Evolutionary conservation across 1,284 basidiomycete genomes (phyloP).

Genomic region (Gymnopus androsaceus): DNA sequence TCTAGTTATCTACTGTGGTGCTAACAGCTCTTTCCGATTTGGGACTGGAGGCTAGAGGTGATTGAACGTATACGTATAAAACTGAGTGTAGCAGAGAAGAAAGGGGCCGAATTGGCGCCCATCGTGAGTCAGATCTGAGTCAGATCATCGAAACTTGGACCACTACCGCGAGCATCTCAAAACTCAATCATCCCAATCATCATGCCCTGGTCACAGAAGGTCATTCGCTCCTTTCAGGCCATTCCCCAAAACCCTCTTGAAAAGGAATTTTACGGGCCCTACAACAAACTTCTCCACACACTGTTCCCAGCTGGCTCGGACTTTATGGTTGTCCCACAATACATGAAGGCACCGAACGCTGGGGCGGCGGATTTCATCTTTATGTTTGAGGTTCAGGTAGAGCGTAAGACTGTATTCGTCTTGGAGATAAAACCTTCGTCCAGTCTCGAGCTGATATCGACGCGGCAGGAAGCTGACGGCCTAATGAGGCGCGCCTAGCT

Average conservation of each 20-base stretch:
- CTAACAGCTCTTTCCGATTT: no score
- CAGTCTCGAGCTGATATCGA: slow-evolving; percentile 15
- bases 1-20: no score
- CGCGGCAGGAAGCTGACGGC: slow-evolving; percentile 22
- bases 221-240: neutral
- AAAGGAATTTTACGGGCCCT: neutral
- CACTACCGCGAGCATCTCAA: no score
- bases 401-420: slow-evolving; percentile 24
- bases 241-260: neutral
- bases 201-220: neutral
- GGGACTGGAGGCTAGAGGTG: no score
- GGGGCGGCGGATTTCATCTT: slow-evolving; percentile 15
- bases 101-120: no score
- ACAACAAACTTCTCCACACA: neutral
- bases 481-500: slow-evolving; percentile 24
- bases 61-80: no score
- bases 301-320: neutral
- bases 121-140: no score
- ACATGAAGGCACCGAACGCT: neutral
- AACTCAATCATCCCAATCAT: no score
- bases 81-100: no score
- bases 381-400: slow-evolving; percentile 14
- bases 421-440: slow-evolving; percentile 21
- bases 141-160: no score
- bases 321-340: slow-evolving; percentile 17